Evolutionary conservation across 306 rosid species (phyloP).

Genomic region (Prunus padus): DNA sequence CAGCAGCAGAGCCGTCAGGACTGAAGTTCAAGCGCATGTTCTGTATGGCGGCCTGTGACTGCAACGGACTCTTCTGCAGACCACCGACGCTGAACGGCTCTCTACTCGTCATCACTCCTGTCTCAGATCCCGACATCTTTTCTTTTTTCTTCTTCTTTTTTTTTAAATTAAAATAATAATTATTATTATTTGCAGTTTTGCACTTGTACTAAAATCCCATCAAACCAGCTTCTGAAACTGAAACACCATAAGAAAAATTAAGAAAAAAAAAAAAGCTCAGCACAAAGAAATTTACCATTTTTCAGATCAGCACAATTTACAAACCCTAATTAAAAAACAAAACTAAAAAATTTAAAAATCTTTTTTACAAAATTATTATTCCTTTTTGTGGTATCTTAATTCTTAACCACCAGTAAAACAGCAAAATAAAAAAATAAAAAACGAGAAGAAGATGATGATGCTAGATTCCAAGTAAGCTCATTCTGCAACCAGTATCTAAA

Average conservation of each 20-base stretch:
- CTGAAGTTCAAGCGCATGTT: conserved; percentile 44
- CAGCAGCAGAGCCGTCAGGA: conserved; percentile 31
- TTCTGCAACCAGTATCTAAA: conserved; percentile 4
- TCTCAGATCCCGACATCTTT: conserved; percentile 68
- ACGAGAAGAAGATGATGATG: background rate
- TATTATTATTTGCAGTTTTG: background rate
- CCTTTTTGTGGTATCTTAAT: background rate
- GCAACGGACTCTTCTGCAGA: conserved; percentile 22
- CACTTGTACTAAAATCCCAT: conserved; percentile 15
- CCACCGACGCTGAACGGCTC: conserved; percentile 38
- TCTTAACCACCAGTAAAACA: conserved; percentile 14
- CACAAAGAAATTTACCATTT: background rate
- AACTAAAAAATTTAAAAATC: background rate
- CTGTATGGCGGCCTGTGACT: conserved; percentile 31
- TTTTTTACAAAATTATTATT: too few species aligned
- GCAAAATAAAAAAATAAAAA: background rate
- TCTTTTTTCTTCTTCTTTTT: background rate
- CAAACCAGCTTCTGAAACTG: conserved; percentile 24
- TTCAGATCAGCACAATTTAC: background rate
- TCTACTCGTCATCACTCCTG: conserved; percentile 49
- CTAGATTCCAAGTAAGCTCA: conserved; percentile 8
- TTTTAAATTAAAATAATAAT: too few species aligned
- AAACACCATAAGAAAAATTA: background rate
- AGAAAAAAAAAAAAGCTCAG: background rate
- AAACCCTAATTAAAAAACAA: background rate